Base-by-base conservation (phyloP, 2,329 filamentous ascomycete species). In the Colletotrichum magnum region DNA sequence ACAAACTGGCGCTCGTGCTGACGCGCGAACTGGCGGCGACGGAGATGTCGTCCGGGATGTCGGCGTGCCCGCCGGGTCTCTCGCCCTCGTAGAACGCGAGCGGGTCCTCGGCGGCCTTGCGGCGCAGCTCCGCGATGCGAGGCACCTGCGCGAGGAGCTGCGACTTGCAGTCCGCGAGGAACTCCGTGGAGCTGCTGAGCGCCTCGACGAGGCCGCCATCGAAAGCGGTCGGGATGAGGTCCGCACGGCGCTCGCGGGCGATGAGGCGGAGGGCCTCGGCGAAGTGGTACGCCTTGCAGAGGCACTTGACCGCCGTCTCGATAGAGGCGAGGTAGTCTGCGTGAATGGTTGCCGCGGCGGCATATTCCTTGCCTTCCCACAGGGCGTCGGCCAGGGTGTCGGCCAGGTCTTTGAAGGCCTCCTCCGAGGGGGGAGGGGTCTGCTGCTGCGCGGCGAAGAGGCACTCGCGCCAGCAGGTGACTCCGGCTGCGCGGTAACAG, bases 31-130 rank as follows among this genome's bases (percentile, higher is more conserved):
- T 87, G 0, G 95, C 93, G 0, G 96, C 96, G 2, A 99, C 86
- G 2, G 94, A 97, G 58, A 99, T 87, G 80, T 99, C 95, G 77
- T 99, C 96, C 0, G 95, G 96, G 1, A 97, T 87, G 73, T 97
- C 93, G 5, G 81, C 84, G 64, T 88, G 90, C 15, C 84, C 84
- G 6, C 85, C 84, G 5, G 83, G 83, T 5, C 89, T 84, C 74
- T 94, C 92, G 62, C 94, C 94, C 73, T 96, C 94, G 80, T 94
- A 97, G 82, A 97, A 98, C 3, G 92, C 92, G 39, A 98, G 84
- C 0, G 96, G 96, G 75, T 99, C 94, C 72, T 93, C 90, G 47
- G 88, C 87, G 62, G 97, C 97, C 77, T 94, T 95, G 61, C 86
- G 84, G 1, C 95, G 90, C 28, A 99, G 87, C 77, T 98, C 95